Evolutionary conservation across 495 filamentous ascomycete genomes (phyloP).

Genomic region (Xylaria venustula): DNA sequence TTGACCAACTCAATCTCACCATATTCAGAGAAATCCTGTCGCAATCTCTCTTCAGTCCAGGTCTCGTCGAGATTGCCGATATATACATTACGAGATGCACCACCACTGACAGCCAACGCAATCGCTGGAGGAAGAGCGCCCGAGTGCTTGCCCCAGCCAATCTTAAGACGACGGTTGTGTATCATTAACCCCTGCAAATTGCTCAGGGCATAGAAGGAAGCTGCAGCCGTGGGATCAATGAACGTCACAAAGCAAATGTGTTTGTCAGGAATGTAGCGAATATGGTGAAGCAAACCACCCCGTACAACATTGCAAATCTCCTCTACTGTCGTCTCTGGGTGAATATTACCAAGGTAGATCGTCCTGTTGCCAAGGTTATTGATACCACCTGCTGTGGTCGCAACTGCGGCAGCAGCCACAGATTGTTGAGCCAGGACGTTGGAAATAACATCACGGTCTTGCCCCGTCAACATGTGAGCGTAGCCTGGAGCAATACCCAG

Average conservation of each 20-base stretch:
- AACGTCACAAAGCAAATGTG: slow-evolving; percentile 99
- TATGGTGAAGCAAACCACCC: slow-evolving; percentile 90
- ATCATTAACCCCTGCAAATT: slow-evolving; percentile 98
- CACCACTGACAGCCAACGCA: slow-evolving; percentile 91
- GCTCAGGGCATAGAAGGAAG: slow-evolving; percentile 95
- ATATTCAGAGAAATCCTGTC: slow-evolving; percentile 96
- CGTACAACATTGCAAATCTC: slow-evolving; percentile 98
- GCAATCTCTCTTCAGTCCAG: slow-evolving; percentile 91
- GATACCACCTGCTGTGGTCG: slow-evolving; percentile 91
- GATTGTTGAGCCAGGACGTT: slow-evolving; percentile 96
- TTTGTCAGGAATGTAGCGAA: slow-evolving; percentile 99
- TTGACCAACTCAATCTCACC: slow-evolving; percentile 98
- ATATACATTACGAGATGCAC: slow-evolving; percentile 95
- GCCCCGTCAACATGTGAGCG: slow-evolving; percentile 90
- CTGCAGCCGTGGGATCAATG: slow-evolving; percentile 96
- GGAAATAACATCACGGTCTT: slow-evolving; percentile 93
- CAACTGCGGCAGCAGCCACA: slow-evolving; percentile 93
- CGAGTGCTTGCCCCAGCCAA: slow-evolving; percentile 99
- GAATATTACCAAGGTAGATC: slow-evolving; percentile 97
- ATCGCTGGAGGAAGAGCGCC: slow-evolving; percentile 95
- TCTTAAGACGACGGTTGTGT: slow-evolving; percentile 95
- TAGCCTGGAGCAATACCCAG: slow-evolving; percentile 97
- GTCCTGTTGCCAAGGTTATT: slow-evolving; percentile 97
- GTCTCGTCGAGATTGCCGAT: slow-evolving; percentile 96
- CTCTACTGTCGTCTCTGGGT: slow-evolving; percentile 97